Conservation (phyloP, 169 alveolate genomes). For the Plasmodium gaboni region DNA sequence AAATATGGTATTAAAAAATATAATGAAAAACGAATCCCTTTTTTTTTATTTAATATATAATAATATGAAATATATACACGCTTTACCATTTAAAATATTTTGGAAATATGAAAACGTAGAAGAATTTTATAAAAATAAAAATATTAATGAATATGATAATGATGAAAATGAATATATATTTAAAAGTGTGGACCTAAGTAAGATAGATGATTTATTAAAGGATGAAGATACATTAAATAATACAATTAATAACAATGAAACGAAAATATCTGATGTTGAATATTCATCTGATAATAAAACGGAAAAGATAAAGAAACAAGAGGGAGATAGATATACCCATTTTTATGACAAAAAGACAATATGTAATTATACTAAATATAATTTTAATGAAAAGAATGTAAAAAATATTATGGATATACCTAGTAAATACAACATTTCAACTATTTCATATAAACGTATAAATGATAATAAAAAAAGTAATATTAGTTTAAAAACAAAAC, state of each 20-base stretch:
- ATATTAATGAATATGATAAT: slow-evolving; percentile 9
- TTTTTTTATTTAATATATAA: slow-evolving; percentile 53
- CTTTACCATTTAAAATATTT: slow-evolving; percentile 60
- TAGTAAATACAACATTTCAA: too few species aligned
- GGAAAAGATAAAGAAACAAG: too few species aligned
- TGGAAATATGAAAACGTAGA: slow-evolving; percentile 59
- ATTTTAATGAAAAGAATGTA: too few species aligned
- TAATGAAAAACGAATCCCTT: slow-evolving; percentile 53
- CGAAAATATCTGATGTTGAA: neutral
- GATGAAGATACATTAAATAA: slow-evolving; percentile 34
- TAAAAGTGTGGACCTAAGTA: slow-evolving; percentile 32
- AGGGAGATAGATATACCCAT: too few species aligned
- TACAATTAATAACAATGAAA: neutral
- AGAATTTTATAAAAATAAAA: neutral
- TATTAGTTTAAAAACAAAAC: too few species aligned
- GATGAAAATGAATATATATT: slow-evolving; percentile 67
- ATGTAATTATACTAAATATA: too few species aligned
- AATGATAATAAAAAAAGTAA: too few species aligned
- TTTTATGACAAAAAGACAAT: too few species aligned
- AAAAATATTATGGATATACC: too few species aligned
- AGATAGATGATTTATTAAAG: slow-evolving; percentile 25
- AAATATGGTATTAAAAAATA: slow-evolving; percentile 4
- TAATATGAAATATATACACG: slow-evolving; percentile 36
- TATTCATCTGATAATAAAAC: neutral
- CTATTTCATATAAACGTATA: too few species aligned